A percentile compares a stretch with the other conserved stretches of the same genome.
phyloP scores from a whole-genome alignment of 768 basidiomycete genomes.

The Mycena polygramma region DNA sequence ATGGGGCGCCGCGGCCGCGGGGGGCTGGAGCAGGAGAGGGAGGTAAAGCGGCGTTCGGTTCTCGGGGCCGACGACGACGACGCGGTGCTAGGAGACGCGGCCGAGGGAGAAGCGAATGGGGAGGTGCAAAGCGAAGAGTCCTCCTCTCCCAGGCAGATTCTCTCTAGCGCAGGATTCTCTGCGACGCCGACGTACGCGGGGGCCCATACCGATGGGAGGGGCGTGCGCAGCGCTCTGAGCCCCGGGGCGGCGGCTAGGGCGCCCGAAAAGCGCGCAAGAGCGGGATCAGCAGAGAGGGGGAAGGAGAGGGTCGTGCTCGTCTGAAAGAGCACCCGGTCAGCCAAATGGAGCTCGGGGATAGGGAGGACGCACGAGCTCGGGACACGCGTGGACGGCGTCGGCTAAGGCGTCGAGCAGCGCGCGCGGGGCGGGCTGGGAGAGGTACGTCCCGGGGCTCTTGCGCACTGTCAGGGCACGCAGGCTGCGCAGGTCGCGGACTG shows the following conservation, averaged over 20 bases:
- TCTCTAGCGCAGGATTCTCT: not conserved
- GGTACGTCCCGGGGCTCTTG: conserved; percentile 65
- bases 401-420: conserved; percentile 62
- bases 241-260: conserved; percentile 55
- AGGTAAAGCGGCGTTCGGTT: not conserved
- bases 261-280: conserved; percentile 46
- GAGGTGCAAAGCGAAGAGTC: too few species aligned
- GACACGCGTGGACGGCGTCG: conserved; percentile 58
- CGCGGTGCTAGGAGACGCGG: too few species aligned
- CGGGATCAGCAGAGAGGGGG: not conserved
- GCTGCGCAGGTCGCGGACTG: conserved; percentile 34
- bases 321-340: too few species aligned
- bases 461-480: conserved; percentile 65
- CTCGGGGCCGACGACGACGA: too few species aligned
- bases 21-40: not conserved
- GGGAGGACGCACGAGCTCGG: conserved; percentile 58
- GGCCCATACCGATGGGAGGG: conserved; percentile 71
- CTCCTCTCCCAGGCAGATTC: not conserved
- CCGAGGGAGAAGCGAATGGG: too few species aligned
- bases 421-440: conserved; percentile 63
- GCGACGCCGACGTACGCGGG: not conserved
- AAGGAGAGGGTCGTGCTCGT: conserved; percentile 49
- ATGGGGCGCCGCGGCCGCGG: conserved; percentile 45
- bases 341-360: too few species aligned
- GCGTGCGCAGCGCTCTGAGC: conserved; percentile 64